A percentile compares a stretch with the other conserved stretches of the same genome.
Conservation (phyloP, 768 basidiomycete genomes). For the Pulveroboletus sp. region DNA sequence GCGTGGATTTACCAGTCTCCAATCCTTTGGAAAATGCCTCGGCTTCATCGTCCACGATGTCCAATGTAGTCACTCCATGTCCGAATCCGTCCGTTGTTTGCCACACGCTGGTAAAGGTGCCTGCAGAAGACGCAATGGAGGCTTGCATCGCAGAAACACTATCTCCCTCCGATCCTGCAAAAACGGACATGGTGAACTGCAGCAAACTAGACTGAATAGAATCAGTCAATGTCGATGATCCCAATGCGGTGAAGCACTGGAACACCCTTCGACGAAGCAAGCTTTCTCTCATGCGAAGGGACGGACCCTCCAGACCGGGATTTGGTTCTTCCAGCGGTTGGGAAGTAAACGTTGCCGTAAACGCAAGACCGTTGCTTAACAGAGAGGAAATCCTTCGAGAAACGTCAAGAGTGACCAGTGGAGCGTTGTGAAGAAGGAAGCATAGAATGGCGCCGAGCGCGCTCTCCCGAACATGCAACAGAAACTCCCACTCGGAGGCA, state of each 20-base stretch:
- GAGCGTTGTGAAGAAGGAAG: slow-evolving; percentile 79
- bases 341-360: slow-evolving; percentile 77
- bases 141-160: slow-evolving; percentile 84
- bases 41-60: slow-evolving; percentile 45
- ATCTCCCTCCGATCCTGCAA: slow-evolving; percentile 85
- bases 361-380: slow-evolving; percentile 84
- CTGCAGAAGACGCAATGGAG: slow-evolving; percentile 82
- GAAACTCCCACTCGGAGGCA: slow-evolving; percentile 82
- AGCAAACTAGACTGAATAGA: slow-evolving; percentile 77
- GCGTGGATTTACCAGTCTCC: slow-evolving; percentile 48
- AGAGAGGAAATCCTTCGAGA: slow-evolving; percentile 84
- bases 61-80: slow-evolving; percentile 79
- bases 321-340: slow-evolving; percentile 63
- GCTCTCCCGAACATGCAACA: slow-evolving; percentile 86
- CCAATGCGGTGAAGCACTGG: slow-evolving; percentile 84
- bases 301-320: slow-evolving; percentile 41
- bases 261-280: slow-evolving; percentile 81
- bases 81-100: slow-evolving; percentile 84
- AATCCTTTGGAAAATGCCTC: slow-evolving; percentile 20
- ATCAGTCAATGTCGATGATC: slow-evolving; percentile 74
- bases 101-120: slow-evolving; percentile 84
- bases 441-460: slow-evolving; percentile 85
- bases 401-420: slow-evolving; percentile 85
- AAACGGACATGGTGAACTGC: slow-evolving; percentile 74
- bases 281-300: slow-evolving; percentile 74